Evolutionary conservation across 352 stramenopile species (phyloP), one percentile per base, ranked within the genome.

Genomic region (Globisporangium emineosum): DNA sequence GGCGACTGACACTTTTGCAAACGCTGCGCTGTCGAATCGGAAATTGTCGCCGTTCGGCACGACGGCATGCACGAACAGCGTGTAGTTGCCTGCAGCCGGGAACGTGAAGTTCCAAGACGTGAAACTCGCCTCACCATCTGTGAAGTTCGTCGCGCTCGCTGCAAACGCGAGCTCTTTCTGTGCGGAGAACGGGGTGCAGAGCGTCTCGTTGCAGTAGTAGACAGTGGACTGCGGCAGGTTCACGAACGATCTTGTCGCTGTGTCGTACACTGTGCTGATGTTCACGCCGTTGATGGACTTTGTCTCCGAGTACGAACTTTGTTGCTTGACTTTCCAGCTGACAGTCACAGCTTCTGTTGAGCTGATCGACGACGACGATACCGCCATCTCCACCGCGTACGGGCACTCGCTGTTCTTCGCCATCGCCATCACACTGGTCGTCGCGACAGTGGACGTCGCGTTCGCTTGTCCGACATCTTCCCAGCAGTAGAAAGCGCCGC

Each of bases 401-500:
- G 80, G 78, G 40, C 81, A 90, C 13, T 72, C 74, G 25, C 47
- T 52, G 29, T 64, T 69, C 42, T 77, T 72, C 5, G 66, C 76
- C 17, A 67, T 62, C 27, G 73, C 73, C 27, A 68, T 60, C 27
- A 87, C 67, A 30, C 75, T 86, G 0, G 69, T 64, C 5, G 52
- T 37, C 4, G 71, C 65, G 8, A 80, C 60, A 5, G 29, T 13
- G 3, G 63, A 45, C 13, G 42, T 43, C 0, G 73, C 60, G 5
- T 79, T 57, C 1, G 63, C 58, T 21, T 33, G 54, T 1, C 75
- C 76, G 7, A 83, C 66, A 8, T 75, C 63, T 47, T 74, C 65
- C 73, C 76, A 88, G 67, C 81, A 88, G 60, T 87, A 84, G 7
- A 67, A 76, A 35, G 75, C 58, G 3, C 40, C 68, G 40, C 49